Evolutionary conservation across 1,139 yeast genomes (phyloP).

Genomic region (Geotrichum macrosporum): DNA sequence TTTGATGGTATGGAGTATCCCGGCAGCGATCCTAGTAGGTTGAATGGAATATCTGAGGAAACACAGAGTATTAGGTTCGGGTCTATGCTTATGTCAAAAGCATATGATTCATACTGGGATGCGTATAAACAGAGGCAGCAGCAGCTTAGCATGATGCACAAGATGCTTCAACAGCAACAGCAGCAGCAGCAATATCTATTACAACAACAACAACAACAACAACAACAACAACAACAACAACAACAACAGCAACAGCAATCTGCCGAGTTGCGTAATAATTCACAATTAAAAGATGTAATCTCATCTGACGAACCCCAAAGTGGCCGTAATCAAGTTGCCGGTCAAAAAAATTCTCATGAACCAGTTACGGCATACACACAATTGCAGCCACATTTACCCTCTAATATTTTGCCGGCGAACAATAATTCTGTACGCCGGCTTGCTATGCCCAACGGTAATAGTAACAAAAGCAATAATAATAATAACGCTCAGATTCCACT

Average conservation of each 20-base stretch:
- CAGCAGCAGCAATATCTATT: conserved; percentile 29
- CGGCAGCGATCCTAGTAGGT: conserved; percentile 57
- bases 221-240: conserved; percentile 27
- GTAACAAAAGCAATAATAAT: too few relatives aligned
- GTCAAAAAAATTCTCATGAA: too few relatives aligned
- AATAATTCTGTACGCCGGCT: too few relatives aligned
- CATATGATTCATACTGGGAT: conserved; percentile 64
- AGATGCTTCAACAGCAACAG: conserved; percentile 34
- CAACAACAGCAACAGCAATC: conserved; percentile 7
- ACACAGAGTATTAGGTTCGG: conserved; percentile 91
- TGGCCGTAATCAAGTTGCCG: too few relatives aligned
- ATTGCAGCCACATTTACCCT: too few relatives aligned
- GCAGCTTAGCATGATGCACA: conserved; percentile 40
- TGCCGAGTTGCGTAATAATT: too few relatives aligned
- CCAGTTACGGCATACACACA: too few relatives aligned
- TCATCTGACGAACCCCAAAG: too few relatives aligned
- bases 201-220: conserved; percentile 31
- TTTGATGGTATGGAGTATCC: conserved; percentile 52
- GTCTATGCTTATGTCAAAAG: conserved; percentile 80
- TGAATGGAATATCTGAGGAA: conserved; percentile 78
- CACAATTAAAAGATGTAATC: too few relatives aligned
- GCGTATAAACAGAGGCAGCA: conserved; percentile 46
- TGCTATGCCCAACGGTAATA: too few relatives aligned
- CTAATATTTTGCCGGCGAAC: too few relatives aligned
- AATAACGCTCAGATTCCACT: too few relatives aligned